A percentile compares a stretch with the other conserved stretches of the same genome.
Evolutionary conservation across 1,284 basidiomycete genomes (phyloP).

Genomic region (Pseudozyma pruni): DNA sequence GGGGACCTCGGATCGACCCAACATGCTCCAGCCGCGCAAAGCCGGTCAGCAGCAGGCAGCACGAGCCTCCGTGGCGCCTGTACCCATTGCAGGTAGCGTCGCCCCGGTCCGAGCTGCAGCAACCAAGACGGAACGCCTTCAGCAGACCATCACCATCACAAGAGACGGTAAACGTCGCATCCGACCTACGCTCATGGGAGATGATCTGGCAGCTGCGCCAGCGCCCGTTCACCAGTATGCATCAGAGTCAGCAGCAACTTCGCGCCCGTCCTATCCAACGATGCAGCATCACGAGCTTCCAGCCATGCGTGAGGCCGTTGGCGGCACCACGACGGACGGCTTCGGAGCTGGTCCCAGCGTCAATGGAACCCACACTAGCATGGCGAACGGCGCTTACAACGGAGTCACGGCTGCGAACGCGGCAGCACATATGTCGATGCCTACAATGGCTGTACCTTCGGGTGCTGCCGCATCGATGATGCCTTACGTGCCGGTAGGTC

Average conservation of each 20-base stretch:
- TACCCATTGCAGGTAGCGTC: constrained; percentile 24
- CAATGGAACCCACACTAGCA: constrained; percentile 24
- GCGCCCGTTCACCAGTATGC: constrained; percentile 12
- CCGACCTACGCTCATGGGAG: constrained; percentile 72
- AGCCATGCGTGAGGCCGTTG: constrained; percentile 38
- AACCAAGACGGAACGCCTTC: constrained; percentile 40
- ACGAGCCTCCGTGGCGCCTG: constrained; percentile 26
- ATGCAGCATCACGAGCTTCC: constrained; percentile 29
- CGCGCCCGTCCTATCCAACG: constrained; percentile 3
- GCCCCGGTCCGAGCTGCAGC: constrained; percentile 23
- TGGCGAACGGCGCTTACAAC: constrained; percentile 15
- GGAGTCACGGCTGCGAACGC: constrained; percentile 3
- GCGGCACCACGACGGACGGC: constrained; percentile 40
- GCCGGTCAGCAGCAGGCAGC: constrained; percentile 33
- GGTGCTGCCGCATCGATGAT: constrained; percentile 27
- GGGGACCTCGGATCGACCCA: constrained; percentile 40
- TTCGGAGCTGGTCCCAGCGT: constrained; percentile 18
- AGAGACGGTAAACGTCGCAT: constrained; percentile 75
- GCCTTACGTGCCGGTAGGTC: constrained; percentile 33
- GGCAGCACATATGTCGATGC: constrained; percentile 2
- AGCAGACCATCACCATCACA: constrained; percentile 68
- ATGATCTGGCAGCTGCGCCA: constrained; percentile 18
- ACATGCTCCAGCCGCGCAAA: constrained; percentile 64
- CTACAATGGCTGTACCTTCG: constrained; percentile 9
- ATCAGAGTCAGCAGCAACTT: constrained; percentile 7